Conservation (phyloP, 257 asterid genomes). For the Datura wrightii region DNA sequence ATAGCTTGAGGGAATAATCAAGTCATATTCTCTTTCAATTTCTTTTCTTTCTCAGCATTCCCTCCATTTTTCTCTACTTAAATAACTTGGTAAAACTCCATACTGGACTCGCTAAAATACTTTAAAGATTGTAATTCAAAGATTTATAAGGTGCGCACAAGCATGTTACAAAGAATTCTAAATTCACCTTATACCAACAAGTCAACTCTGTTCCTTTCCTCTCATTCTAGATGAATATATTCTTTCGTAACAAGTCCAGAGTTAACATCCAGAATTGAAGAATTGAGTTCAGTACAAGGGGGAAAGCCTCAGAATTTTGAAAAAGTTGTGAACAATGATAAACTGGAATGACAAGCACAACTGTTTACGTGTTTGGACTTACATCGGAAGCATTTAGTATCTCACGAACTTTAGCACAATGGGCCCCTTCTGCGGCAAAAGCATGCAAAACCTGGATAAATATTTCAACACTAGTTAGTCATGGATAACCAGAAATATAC, state of each 20-base stretch:
- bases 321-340: neutral
- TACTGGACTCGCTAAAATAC: neutral
- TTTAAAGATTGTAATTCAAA: neutral
- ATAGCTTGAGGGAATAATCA: neutral
- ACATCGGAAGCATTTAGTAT: slow-evolving; percentile 82
- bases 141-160: slow-evolving; percentile 25
- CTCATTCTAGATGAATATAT: neutral
- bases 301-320: slow-evolving; percentile 10
- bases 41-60: neutral
- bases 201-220: neutral
- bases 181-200: neutral
- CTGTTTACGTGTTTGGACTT: slow-evolving; percentile 46
- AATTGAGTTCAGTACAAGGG: slow-evolving; percentile 14
- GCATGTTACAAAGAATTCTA: neutral
- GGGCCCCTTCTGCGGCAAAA: slow-evolving; percentile 96
- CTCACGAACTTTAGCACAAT: slow-evolving; percentile 84
- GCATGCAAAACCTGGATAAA: slow-evolving; percentile 85
- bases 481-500: slow-evolving; percentile 18
- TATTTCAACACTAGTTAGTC: slow-evolving; percentile 12
- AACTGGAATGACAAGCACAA: slow-evolving; percentile 13
- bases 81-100: neutral
- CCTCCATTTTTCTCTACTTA: neutral
- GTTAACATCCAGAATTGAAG: slow-evolving; percentile 6
- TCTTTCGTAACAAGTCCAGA: slow-evolving; percentile 6
- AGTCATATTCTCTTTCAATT: neutral